Evolutionary conservation across 768 basidiomycete genomes (phyloP), one percentile per base, ranked within the genome.

Genomic region (Rhizopogon vesiculosus): DNA sequence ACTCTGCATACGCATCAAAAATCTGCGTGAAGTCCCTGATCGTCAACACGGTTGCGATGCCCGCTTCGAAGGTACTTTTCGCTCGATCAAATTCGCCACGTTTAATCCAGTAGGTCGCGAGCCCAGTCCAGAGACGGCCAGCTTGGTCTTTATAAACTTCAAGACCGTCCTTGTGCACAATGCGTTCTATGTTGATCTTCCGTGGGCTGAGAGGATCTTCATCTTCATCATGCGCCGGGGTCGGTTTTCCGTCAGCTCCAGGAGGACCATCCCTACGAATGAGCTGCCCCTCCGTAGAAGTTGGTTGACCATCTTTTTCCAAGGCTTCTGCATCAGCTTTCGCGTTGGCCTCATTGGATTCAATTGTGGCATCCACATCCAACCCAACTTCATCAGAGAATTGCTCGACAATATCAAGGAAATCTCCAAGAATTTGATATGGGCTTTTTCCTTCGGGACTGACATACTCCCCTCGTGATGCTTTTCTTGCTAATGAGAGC

Each of bases 61-160:
- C 97, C 22, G 83, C 72, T 71, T 98, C 97, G 67, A 98, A 98
- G 0, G 89, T 92, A 49, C 78, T 77, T 60, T 87, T 91, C 15
- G 93, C 92, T 51, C 90, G 81, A 59, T 94, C 94, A 65, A 99
- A 98, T 67, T 98, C 97, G 53, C 83, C 92, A 5, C 93, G 86
- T 72, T 97, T 97, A 70, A 95, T 95, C 96, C 96, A 99, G 67
- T 96, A 98, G 0, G 95, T 98, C 1, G 95, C 95, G 29, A 98
- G 72, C 0, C 96, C 97, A 5, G 93, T 89, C 96, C 95, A 99
- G 29, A 99, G 72, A 49, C 92, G 84, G 10, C 97, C 97, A 2
- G 95, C 93, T 72, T 99, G 97, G 68, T 99, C 97, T 67, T 93
- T 93, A 72, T 98, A 98, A 16, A 95, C 76, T 2, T 77, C 78